Conservation (phyloP, 345 rosid genomes). For the Hevea brasiliensis region DNA sequence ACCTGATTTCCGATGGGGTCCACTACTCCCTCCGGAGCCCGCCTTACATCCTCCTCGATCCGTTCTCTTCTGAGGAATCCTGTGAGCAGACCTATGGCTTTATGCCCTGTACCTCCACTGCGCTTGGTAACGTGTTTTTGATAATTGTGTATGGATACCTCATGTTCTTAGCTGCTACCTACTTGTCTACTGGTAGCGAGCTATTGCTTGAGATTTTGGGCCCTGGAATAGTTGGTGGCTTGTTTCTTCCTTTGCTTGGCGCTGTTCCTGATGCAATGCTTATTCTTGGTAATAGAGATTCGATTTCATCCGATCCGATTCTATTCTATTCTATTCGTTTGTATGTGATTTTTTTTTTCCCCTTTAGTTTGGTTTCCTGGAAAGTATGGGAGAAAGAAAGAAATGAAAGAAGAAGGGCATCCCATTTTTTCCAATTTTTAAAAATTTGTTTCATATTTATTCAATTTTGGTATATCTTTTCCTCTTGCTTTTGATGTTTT, state of each 20-base stretch:
- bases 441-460: no score
- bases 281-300: constrained; percentile 59
- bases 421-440: neutral
- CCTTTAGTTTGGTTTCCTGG: neutral
- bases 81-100: constrained; percentile 94
- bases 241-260: constrained; percentile 88
- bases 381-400: neutral
- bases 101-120: constrained; percentile 85
- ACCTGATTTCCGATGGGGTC: constrained; percentile 65
- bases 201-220: constrained; percentile 87
- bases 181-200: constrained; percentile 84
- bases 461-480: no score
- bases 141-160: constrained; percentile 74
- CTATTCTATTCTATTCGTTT: neutral
- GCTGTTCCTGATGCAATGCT: constrained; percentile 99
- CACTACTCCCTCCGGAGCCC: constrained; percentile 10
- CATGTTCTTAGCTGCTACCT: constrained; percentile 81
- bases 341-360: neutral
- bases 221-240: constrained; percentile 91
- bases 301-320: neutral
- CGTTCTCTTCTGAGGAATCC: constrained; percentile 25
- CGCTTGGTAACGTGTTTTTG: constrained; percentile 68
- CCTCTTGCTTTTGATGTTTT: no score
- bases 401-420: neutral
- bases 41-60: constrained; percentile 13